A percentile compares a stretch with the other conserved stretches of the same genome.
Conservation (phyloP, 441 rosid genomes). For the Pelargonium myrrhifolium region DNA sequence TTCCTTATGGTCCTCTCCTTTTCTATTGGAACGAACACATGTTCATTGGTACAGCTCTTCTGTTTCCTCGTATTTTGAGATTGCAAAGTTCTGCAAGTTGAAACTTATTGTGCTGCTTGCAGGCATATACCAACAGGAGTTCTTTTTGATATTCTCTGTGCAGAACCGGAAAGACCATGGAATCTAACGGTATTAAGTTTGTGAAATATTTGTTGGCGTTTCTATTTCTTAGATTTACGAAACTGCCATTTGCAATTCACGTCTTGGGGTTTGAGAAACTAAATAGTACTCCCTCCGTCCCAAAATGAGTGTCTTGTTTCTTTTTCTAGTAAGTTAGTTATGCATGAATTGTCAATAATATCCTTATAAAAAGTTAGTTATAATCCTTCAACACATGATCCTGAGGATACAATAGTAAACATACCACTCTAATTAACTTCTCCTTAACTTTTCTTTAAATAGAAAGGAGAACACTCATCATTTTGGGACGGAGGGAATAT, state of each 20-base stretch:
- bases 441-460: too few species aligned
- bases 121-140: conserved; percentile 91
- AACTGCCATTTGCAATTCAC: not conserved
- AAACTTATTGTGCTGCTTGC: conserved; percentile 16
- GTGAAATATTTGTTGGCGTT: conserved; percentile 8
- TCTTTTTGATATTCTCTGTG: conserved; percentile 80
- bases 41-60: not conserved
- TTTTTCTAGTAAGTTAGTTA: too few species aligned
- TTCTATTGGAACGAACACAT: not conserved
- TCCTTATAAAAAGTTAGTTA: too few species aligned
- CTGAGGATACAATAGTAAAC: too few species aligned
- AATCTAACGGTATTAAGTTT: conserved; percentile 56
- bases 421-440: too few species aligned
- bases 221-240: not conserved
- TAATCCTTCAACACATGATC: too few species aligned
- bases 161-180: conserved; percentile 90
- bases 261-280: not conserved
- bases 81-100: not conserved
- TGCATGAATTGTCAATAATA: too few species aligned
- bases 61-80: not conserved
- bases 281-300: too few species aligned
- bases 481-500: too few species aligned
- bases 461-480: too few species aligned
- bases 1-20: not conserved
- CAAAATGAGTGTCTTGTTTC: too few species aligned